Evolutionary conservation across 306 rosid species (phyloP), one percentile per base, ranked within the genome.

Genomic region (Rosa multiflora): DNA sequence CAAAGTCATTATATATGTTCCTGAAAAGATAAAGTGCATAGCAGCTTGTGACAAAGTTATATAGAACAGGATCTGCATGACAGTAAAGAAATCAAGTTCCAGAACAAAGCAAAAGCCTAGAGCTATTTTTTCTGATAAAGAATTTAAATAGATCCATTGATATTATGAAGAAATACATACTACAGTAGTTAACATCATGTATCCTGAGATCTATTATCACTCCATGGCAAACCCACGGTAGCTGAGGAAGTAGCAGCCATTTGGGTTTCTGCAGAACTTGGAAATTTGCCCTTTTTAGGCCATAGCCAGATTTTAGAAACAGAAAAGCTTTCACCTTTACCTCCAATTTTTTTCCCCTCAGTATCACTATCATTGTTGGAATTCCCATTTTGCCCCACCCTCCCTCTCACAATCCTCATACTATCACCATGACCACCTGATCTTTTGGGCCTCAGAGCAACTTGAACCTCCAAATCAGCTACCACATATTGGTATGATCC

Each of bases 251-350:
- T 74, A 86, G 80, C 76, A 37, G 83, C 83, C 78, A 85, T 44
- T 49, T 89, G 88, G 55, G 83, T 72, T 79, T 85, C 88, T 63
- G 84, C 59, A 59, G 89, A 84, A 83, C 29, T 88, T 79, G 93
- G 83, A 63, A 85, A 86, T 86, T 86, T 91, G 43, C 81, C 93
- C 80, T 94, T 92, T 89, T 70, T 92, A 52, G 97, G 88, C 98
- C 98, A 92, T n/a, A 82, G 85, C 97, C 98, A 94, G 83, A 94
- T 88, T 83, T 94, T 92, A 66, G 98, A 94, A 70, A 92, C 91
- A 79, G 98, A 94, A 81, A 88, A 90, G 85, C 98, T 94, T 56
- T 94, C 97, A 49, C 92, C 96, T 92, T 92, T 94, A 74, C 94
- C 85, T 49, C 86, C 91, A 79, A 93, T 84, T 70, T 83, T 94